Base-by-base conservation (phyloP, 495 filamentous ascomycete species). In the Aspergillus sclerotioniger region DNA sequence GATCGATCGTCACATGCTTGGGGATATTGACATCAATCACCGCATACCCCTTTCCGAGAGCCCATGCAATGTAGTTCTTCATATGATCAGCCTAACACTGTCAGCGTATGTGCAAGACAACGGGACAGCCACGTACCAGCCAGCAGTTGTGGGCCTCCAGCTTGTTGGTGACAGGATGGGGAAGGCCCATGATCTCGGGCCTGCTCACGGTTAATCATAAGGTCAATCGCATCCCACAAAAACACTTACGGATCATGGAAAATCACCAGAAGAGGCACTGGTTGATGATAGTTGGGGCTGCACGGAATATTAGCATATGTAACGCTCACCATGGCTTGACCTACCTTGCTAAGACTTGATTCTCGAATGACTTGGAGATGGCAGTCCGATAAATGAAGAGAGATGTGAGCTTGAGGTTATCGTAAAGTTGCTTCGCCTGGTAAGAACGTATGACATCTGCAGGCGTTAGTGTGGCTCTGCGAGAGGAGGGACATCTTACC, bases 11-110 rank as follows among this genome's bases (percentile, higher is more conserved):
- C 32, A 90, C 74, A 59, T 87, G 82, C 58, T 86, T 86, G 0
- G 92, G 93, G 16, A 98, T 82, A 58, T 96, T 98, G 21, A 94
- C 85, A 64, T 98, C 94, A 31, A 98, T 82, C 29, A 98, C 81
- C 0, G 83, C 90, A 65, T 88, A 96, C 19, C 80, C 84, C 46
- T 89, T 82, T 13, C 78, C 71, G 39, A 85, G 66, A 0, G 88
- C 90, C 92, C 92, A 97, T 56, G 87, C 82, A 56, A 95, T 82
- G 68, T 96, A 98, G 3, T 84, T 80, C 63, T 82, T 84, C 29
- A 88, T 78, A 37, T 79, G 79, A 82, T 98, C 92, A 75, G 87
- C 79, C 91, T 96, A 80, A 50, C 49, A 33, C 41, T 35, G 75
- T 82, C 72, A 85, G 78, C 68, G 64, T 47, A 53, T 54, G 31